Base-by-base conservation (phyloP, 495 filamentous ascomycete genomes). In the Aspergillus olivimuriae region DNA sequence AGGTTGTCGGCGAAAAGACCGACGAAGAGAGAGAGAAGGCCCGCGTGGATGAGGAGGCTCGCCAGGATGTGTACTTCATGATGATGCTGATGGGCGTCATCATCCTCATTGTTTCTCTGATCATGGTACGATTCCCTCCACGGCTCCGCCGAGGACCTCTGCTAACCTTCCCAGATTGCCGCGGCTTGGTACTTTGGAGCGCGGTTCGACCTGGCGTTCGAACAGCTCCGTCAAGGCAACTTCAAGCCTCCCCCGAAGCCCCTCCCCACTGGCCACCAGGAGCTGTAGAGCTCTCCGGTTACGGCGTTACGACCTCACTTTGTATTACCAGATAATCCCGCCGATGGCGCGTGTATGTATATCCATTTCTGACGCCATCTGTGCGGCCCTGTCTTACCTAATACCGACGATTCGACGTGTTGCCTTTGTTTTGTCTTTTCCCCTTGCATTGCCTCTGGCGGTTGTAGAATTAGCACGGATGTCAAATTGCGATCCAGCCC, bases 401-500 rank as follows among this genome's bases (percentile, higher is more conserved):
- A 59, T 68, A 61, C 57, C 47, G 34, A 56, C 45, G n/a, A n/a
- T 52, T 44, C 40, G 19, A 46, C 35, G 16, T 47, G 46, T 37
- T 38, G 20, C 12, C 1, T 18, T 22, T 19, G 15, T 33, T 26
- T 10, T 26, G 19, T 17, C 16, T 40, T 10, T 38, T 41, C 1
- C 24, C 23, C 3, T 36, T 32, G 11, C 2, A 3, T 30, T n/a
- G n/a, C 7, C 24, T 11, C n/a, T 10, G 35, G 4, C 30, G 4
- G 19, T 15, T n/a, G 19, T 31, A 23, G n/a, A 39, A 9, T 50
- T 62, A 90, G 89, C 89, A 94, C 87, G 82, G 86, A 94, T 95
- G 89, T 94, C 89, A 95, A 94, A 94, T 94, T 95, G 80, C 89
- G 88, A 87, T 84, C 74, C 78, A 75, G 82, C 73, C 74, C 55